Evolutionary conservation across 805 yeast genomes (phyloP).

Genomic region (Metschnikowia reukaufii): DNA sequence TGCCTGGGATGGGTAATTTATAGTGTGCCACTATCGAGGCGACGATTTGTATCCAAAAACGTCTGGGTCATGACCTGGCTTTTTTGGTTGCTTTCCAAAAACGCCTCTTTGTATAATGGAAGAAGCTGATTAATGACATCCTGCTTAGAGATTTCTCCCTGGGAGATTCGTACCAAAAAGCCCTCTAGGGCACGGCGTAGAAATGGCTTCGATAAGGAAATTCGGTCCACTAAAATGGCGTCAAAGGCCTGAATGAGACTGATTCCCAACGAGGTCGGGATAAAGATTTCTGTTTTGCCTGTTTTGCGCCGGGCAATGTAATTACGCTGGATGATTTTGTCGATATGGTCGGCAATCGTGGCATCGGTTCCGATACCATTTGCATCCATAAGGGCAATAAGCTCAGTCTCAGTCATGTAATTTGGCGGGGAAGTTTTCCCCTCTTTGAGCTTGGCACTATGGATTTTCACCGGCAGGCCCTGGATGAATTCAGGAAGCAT

Average conservation of each 20-base stretch:
- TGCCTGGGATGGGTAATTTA: too few species aligned
- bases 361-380: conserved; percentile 99
- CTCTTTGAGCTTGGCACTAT: conserved; percentile 57
- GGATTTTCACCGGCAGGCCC: conserved; percentile 58
- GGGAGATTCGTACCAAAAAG: conserved; percentile 64
- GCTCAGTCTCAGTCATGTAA: conserved; percentile 86
- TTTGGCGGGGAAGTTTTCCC: conserved; percentile 83
- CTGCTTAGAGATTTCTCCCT: conserved; percentile 54
- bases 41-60: conserved; percentile 16
- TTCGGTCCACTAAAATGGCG: conserved; percentile 65
- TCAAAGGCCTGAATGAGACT: conserved; percentile 89
- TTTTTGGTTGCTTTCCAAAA: conserved; percentile 23
- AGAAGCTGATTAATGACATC: conserved; percentile 58
- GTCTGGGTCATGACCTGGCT: conserved; percentile 19
- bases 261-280: conserved; percentile 83
- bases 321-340: conserved; percentile 65
- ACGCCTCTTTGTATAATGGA: conserved; percentile 61
- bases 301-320: conserved; percentile 54
- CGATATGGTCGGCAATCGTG: conserved; percentile 96
- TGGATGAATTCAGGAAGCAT: conserved; percentile 62
- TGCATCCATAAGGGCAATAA: conserved; percentile 90
- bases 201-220: conserved; percentile 84
- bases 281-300: conserved; percentile 45
- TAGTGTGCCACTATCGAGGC: not conserved
- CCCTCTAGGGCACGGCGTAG: conserved; percentile 74